Conservation (phyloP, 805 yeast genomes). For the Soucietia sequanensis region DNA sequence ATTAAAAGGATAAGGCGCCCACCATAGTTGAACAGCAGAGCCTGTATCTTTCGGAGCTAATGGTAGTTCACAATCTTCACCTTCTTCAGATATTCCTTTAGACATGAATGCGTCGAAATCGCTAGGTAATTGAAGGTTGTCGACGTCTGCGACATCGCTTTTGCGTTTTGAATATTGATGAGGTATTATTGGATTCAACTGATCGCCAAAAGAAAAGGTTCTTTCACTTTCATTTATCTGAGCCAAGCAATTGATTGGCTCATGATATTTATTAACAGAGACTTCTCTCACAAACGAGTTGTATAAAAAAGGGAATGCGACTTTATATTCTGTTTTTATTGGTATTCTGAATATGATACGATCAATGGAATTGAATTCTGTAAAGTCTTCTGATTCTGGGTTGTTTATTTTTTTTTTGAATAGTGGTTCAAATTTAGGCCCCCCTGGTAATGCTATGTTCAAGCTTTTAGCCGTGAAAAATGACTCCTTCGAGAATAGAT, state of each 20-base stretch:
- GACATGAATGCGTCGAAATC: constrained; percentile 52
- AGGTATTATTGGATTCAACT: constrained; percentile 53
- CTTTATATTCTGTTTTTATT: constrained; percentile 75
- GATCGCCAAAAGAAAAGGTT: constrained; percentile 55
- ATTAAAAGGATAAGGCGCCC: constrained; percentile 87
- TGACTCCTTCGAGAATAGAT: constrained; percentile 74
- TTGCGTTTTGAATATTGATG: constrained; percentile 10
- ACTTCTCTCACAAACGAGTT: constrained; percentile 74
- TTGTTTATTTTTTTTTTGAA: constrained; percentile 58
- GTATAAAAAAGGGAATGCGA: constrained; percentile 84
- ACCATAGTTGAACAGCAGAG: constrained; percentile 63
- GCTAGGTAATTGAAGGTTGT: constrained; percentile 41
- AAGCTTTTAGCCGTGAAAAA: constrained; percentile 90
- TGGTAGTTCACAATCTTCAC: constrained; percentile 12
- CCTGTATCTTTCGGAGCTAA: constrained; percentile 45
- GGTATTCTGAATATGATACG: constrained; percentile 79
- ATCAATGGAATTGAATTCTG: constrained; percentile 88
- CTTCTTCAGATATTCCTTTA: constrained; percentile 5
- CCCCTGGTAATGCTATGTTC: constrained; percentile 87
- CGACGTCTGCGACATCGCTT: constrained; percentile 21
- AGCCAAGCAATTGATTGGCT: constrained; percentile 56
- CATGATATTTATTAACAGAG: constrained; percentile 58
- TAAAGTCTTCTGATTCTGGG: constrained; percentile 70
- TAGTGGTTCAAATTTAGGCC: constrained; percentile 92
- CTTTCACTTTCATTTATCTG: constrained; percentile 25